These are phyloP conservation scores for Rugosomyces carneus DNA, from an alignment of 1,284 basidiomycete species.

Conservation along the genomic window DNA sequence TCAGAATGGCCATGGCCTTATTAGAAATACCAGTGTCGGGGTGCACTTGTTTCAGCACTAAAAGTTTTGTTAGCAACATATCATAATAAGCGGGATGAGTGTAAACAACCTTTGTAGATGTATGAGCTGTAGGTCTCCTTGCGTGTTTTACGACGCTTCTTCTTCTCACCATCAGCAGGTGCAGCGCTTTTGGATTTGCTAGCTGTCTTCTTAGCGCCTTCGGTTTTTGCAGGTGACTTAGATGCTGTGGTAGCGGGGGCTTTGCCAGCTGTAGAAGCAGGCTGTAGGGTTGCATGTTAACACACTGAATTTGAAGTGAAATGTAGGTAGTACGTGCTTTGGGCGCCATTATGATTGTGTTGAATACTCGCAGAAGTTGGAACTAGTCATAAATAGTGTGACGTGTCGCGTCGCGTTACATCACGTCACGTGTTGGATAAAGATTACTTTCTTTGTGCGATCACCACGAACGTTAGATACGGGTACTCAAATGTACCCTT, in stretches of 20 bases:
- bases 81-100: constrained; percentile 5
- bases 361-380: no score
- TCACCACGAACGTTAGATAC: constrained; percentile 36
- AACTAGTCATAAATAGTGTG: no score
- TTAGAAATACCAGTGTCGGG: constrained; percentile 96
- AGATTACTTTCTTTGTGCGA: constrained; percentile 31
- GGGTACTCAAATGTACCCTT: constrained; percentile 43
- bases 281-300: constrained; percentile 17
- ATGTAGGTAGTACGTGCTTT: constrained; percentile 24
- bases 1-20: constrained; percentile 94
- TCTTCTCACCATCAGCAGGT: constrained; percentile 69
- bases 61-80: not conserved
- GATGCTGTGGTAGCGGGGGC: constrained; percentile 72
- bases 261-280: constrained; percentile 75
- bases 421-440: no score
- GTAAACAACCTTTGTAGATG: constrained; percentile 77
- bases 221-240: constrained; percentile 73
- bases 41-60: constrained; percentile 87
- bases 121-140: constrained; percentile 93
- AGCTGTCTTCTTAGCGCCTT: constrained; percentile 62
- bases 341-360: constrained; percentile 44
- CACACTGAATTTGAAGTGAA: not conserved
- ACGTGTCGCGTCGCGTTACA: no score
- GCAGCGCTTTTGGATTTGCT: constrained; percentile 76
- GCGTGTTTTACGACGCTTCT: constrained; percentile 82